Evolutionary conservation across 192 early-diverging fungal species (phyloP), one percentile per base, ranked within the genome.

Genomic region (Thoreauomyces humboldtii): DNA sequence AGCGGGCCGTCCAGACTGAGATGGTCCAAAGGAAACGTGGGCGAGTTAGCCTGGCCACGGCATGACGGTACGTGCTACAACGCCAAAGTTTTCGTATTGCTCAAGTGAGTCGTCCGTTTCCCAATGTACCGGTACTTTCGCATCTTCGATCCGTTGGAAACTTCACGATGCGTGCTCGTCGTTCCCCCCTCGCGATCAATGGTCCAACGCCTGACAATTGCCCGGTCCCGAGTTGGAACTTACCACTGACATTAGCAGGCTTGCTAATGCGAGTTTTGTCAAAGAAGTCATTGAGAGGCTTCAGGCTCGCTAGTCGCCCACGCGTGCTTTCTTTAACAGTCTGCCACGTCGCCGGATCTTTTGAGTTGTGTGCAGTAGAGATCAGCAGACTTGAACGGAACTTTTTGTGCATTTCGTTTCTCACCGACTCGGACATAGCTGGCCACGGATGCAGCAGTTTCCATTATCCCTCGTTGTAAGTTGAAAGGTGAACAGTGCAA

Each of bases 221-320:
- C n/a, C 29, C 1, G 47, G 21, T 15, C 9, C 29, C 7, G 4
- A 25, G 27, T 11, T 21, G 19, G 32, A 7, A 65, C 25, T 7
- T 31, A 59, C 57, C 69, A 17, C 29, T 43, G 19, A 61, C 21
- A 27, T 33, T 72, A 7, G 44, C 38, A 19, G 72, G 72, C 9
- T 50, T 41, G 31, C 63, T 61, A 55, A 75, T 65, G 37, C 76
- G 63, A 53, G 32, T 65, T 14, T 61, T 45, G 47, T 77, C 76
- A 37, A 77, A 74, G 53, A 74, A 77, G 31, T 71, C 76, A 7
- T 28, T 27, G 61, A 69, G 45, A 1, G 76, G 76, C 29, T 71
- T 70, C 7, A 77, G 67, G 6, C 59, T 31, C 22, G 70, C 29
- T 22, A 72, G 25, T 4, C 70, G 47, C 19, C 47, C 59, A 3